A percentile compares a stretch with the other conserved stretches of the same genome.
Evolutionary conservation across 495 filamentous ascomycete genomes (phyloP).

Genomic region (Trichoderma orchidacearum): DNA sequence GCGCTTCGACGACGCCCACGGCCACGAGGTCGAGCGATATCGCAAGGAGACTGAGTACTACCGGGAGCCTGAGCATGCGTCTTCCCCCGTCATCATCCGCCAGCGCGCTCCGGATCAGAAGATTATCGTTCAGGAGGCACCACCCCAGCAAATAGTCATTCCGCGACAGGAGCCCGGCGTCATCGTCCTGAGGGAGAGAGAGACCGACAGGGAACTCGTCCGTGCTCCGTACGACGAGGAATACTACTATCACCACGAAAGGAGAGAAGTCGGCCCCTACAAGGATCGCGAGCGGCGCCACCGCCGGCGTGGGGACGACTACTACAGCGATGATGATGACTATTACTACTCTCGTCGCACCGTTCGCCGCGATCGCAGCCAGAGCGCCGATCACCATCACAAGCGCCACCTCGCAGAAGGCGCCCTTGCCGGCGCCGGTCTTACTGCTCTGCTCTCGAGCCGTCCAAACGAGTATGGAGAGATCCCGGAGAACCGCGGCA

Average conservation of each 20-base stretch:
- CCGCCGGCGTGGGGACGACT: slow-evolving; percentile 33
- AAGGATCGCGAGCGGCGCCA: slow-evolving; percentile 40
- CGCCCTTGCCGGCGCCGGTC: slow-evolving; percentile 64
- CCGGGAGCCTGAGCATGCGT: slow-evolving; percentile 35
- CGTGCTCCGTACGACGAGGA: slow-evolving; percentile 37
- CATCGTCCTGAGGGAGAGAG: slow-evolving; percentile 49
- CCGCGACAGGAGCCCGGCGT: slow-evolving; percentile 51
- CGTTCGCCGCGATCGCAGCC: slow-evolving; percentile 36
- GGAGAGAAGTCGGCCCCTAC: slow-evolving; percentile 34
- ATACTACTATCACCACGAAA: slow-evolving; percentile 51
- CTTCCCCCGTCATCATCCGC: slow-evolving; percentile 55
- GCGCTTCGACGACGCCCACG: slow-evolving; percentile 23
- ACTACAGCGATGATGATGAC: slow-evolving; percentile 43
- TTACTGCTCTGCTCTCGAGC: slow-evolving; percentile 58
- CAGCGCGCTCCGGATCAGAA: slow-evolving; percentile 46
- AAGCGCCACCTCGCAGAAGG: slow-evolving; percentile 78
- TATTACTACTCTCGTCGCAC: slow-evolving; percentile 31
- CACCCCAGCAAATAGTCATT: slow-evolving; percentile 51
- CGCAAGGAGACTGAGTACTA: slow-evolving; percentile 58
- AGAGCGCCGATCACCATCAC: slow-evolving; percentile 46
- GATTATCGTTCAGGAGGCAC: slow-evolving; percentile 62
- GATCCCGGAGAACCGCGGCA: slow-evolving; percentile 45
- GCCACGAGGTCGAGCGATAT: slow-evolving; percentile 45
- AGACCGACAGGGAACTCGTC: slow-evolving; percentile 31
- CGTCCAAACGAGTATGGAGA: slow-evolving; percentile 49